Evolutionary conservation across 2,329 filamentous ascomycete genomes (phyloP).

Genomic region (Aspergillus jensenii): DNA sequence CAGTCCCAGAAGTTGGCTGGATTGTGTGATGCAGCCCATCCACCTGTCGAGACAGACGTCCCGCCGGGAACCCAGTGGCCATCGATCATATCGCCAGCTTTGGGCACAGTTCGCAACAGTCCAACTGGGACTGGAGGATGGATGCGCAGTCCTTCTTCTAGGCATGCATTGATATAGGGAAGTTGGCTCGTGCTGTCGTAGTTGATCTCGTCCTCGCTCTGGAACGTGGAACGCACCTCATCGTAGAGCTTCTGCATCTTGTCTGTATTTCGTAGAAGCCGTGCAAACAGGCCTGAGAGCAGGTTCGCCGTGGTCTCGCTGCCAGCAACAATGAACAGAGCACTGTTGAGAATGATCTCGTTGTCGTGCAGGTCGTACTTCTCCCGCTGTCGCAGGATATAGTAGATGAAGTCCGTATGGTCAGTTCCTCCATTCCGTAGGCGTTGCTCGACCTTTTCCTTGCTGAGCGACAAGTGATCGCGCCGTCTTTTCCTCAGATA

Average conservation of each 20-base stretch:
- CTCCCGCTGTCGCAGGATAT: background rate
- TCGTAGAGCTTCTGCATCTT: background rate
- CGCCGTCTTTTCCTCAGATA: background rate
- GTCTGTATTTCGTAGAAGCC: conserved; percentile 4
- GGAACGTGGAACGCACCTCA: conserved; percentile 4
- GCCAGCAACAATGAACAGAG: conserved; percentile 5
- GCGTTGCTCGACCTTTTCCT: background rate
- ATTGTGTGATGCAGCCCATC: conserved; percentile 1
- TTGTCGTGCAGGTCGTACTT: background rate
- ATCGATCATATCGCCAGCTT: conserved; percentile 5
- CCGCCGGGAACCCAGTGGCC: conserved; percentile 8
- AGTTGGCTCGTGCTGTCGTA: background rate
- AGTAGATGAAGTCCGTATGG: conserved; percentile 9
- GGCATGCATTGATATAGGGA: conserved; percentile 6
- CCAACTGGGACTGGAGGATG: conserved; percentile 8
- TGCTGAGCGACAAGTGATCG: background rate
- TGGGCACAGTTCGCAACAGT: conserved; percentile 1
- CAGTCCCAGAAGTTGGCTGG: conserved; percentile 8
- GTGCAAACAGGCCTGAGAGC: conserved; percentile 1
- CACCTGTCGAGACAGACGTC: conserved; percentile 1
- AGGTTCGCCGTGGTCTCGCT: conserved; percentile 10
- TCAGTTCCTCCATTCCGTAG: background rate
- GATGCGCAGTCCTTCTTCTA: conserved; percentile 15
- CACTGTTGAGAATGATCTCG: conserved; percentile 10
- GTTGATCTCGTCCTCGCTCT: background rate